Base-by-base conservation (phyloP, 495 filamentous ascomycete species). In the Chaetomium tenue region DNA sequence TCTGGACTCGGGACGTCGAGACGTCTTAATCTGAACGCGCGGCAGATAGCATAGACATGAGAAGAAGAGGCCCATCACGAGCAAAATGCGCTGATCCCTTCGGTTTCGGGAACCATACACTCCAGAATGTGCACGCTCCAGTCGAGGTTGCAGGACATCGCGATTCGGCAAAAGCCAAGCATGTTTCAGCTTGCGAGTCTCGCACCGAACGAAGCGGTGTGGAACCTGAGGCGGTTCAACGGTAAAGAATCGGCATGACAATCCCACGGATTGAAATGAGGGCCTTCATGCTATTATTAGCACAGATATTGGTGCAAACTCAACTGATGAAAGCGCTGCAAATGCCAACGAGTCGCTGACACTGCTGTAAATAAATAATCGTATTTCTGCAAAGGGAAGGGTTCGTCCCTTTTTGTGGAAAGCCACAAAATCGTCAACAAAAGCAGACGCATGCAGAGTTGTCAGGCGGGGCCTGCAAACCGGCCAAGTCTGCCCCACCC, bases 401-500 rank as follows among this genome's bases (percentile, higher is more conserved):
- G 40, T 44, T 18, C 2, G 40, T 18, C 3, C 6, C 40, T 37
- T 54, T 5, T n/a, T 54, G n/a, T 33, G 18, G 22, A 33, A 33
- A n/a, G 33, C 6, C 33, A 2, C 25, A 30, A 33, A 54, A 30
- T 33, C 11, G 7, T 54, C 51, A 54, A 33, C 51, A 52, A 56
- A 40, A 57, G 5, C 33, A 15, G 33, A 23, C n/a, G 53, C 53
- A 55, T 37, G 53, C 33, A 40, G 6, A 37, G 18, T 55, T 25
- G 20, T 40, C 54, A 42, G n/a, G 30, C 30, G 54, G 30, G 54
- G 23, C 20, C n/a, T 28, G n/a, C 26, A 18, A n/a, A 12, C 33
- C 37, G 2, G 53, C 51, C 56, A 59, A 58, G 63, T 1, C 23
- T 64, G 61, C 61, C 61, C 60, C 57, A 64, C 64, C 47, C 42